Base-by-base conservation (phyloP, 1,139 yeast genomes). In the Geotrichum australiense region DNA sequence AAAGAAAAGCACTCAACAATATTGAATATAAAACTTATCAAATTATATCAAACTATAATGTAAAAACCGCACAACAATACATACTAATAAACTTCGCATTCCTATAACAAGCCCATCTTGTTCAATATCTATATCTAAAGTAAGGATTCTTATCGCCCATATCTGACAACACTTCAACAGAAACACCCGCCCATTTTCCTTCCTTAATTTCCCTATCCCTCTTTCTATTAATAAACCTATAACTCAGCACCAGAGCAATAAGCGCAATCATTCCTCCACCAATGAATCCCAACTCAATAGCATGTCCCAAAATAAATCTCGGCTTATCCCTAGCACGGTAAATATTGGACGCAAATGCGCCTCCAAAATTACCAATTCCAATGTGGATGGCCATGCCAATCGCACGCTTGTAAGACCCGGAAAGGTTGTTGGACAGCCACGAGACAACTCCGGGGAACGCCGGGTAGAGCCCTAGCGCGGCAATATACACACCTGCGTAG, bases 301-400 rank as follows among this genome's bases (percentile, higher is more conserved):
- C 57, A 44, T 63, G 64, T 3, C 68, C 68, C 41, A 59, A 45
- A 12, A 38, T 43, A 47, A 53, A 65, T 11, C 48, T 40, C 2
- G 69, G 69, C 21, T 57, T 52, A 37, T 64, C 65, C 23, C 54
- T 49, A 1, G 61, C 30, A 8, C 63, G 51, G 50, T 62, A 65
- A 42, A 65, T 55, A 39, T 65, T 62, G 32, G 65, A 55, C n/a
- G 65, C 61, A 43, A 65, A 55, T 7, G 68, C 63, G 21, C 70
- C 70, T n/a, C 67, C 65, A 36, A 66, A 56, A 39, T 63, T 62
- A 7, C 71, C 72, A 26, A 65, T 42, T 2, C 70, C 69, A 36
- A 67, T 63, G 39, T 65, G 70, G 35, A 64, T 53, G 4, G 68
- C 71, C 60, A 63, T 62, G 2, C 65, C 69, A 33, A 66, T 58